Conservation (phyloP, 2,329 filamentous ascomycete genomes). For the Magnaporthiopsis incrustans region DNA sequence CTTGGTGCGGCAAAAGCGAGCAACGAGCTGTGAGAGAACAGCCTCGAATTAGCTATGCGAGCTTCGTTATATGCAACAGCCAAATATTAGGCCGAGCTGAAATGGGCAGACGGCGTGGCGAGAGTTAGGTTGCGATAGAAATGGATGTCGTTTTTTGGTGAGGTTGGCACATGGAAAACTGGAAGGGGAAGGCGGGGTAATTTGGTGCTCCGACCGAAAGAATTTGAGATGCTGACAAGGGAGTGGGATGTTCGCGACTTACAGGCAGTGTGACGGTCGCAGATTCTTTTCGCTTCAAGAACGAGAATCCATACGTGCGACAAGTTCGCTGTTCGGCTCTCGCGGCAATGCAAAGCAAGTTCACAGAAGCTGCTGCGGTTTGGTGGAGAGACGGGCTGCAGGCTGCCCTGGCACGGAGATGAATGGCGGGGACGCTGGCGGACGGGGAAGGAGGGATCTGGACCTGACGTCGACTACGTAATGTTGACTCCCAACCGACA, state of each 20-base stretch:
- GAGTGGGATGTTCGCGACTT: not conserved
- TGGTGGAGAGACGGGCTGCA: not conserved
- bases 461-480: constrained; percentile 6
- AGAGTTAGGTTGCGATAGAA: not conserved
- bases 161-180: not conserved
- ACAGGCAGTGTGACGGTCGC: not conserved
- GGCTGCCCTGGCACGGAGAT: not conserved
- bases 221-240: not conserved
- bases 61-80: not conserved
- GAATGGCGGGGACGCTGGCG: not conserved
- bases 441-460: not conserved
- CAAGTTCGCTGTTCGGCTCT: not conserved
- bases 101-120: not conserved
- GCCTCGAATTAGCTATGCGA: not conserved
- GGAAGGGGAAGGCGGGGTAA: not conserved
- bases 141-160: not conserved
- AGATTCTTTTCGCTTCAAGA: not conserved
- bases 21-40: not conserved
- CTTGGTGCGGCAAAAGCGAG: not conserved
- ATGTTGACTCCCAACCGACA: constrained; percentile 4
- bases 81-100: not conserved
- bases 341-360: not conserved
- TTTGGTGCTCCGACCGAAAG: not conserved
- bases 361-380: not conserved
- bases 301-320: not conserved